Percentiles rank a stretch among this genome's conserved stretches.
phyloP scores from a whole-genome alignment of 495 filamentous ascomycete species.

The Penicillium flavigenum region DNA sequence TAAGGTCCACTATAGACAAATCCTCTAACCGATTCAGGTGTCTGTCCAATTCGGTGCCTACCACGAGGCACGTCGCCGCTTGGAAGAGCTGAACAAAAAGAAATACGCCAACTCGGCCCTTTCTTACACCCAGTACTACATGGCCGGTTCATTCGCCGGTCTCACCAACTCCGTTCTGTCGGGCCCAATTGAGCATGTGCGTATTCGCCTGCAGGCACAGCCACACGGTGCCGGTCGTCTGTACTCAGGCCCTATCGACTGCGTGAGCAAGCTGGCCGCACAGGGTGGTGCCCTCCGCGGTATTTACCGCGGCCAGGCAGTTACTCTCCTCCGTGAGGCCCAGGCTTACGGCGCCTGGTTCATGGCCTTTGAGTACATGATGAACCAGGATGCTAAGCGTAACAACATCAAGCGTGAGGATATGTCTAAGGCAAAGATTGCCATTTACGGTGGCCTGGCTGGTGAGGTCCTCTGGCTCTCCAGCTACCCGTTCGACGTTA shows the following conservation, averaged over 20 bases:
- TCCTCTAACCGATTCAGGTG: slow-evolving; percentile 48
- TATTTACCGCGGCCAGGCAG: slow-evolving; percentile 80
- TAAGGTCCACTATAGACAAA: background rate
- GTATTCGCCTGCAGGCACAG: slow-evolving; percentile 96
- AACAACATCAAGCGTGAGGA: slow-evolving; percentile 72
- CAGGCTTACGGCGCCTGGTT: slow-evolving; percentile 98
- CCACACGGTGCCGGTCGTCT: slow-evolving; percentile 78
- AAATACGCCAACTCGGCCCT: slow-evolving; percentile 53
- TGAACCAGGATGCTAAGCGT: slow-evolving; percentile 80
- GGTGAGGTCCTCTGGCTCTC: slow-evolving; percentile 91
- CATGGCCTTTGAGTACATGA: slow-evolving; percentile 89
- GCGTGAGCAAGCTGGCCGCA: slow-evolving; percentile 75
- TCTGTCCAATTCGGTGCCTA: slow-evolving; percentile 98
- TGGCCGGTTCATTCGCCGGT: slow-evolving; percentile 87
- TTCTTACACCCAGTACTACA: slow-evolving; percentile 82
- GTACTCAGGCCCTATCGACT: slow-evolving; percentile 85
- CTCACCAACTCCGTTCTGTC: slow-evolving; percentile 87
- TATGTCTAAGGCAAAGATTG: slow-evolving; percentile 79
- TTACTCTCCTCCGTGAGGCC: slow-evolving; percentile 85
- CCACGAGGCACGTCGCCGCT: slow-evolving; percentile 81
- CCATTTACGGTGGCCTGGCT: slow-evolving; percentile 87
- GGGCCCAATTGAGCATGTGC: slow-evolving; percentile 92
- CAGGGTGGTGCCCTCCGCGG: slow-evolving; percentile 66
- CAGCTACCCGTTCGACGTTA: slow-evolving; percentile 92
- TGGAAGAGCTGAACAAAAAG: slow-evolving; percentile 71